Conservation (phyloP, 1,284 basidiomycete species). For the Tetrapyrgos nigripes region DNA sequence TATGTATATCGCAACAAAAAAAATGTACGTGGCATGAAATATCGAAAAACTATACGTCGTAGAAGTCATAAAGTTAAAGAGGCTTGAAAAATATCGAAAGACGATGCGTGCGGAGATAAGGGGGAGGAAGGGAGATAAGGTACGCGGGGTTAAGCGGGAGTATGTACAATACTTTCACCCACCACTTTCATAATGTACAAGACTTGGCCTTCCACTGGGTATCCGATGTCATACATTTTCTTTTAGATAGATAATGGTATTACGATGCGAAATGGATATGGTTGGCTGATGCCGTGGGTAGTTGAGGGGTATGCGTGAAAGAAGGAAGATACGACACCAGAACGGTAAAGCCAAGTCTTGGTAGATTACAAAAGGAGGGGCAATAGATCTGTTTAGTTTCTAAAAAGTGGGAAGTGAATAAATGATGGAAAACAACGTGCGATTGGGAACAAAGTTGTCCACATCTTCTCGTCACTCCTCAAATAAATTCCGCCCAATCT, state of each 20-base stretch:
- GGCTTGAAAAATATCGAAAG: no score
- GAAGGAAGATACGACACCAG: slow-evolving; percentile 4
- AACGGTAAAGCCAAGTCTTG: slow-evolving; percentile 7
- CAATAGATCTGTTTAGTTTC: slow-evolving; percentile 1
- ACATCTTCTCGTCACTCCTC: not conserved
- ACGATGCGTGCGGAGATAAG: not conserved
- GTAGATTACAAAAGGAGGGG: slow-evolving; percentile 7
- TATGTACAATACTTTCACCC: not conserved
- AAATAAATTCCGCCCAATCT: slow-evolving; percentile 9
- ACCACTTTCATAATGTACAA: not conserved
- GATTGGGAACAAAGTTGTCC: slow-evolving; percentile 5
- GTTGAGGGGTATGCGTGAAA: not conserved
- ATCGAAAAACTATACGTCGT: no score
- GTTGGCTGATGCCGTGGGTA: not conserved
- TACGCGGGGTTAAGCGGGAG: not conserved
- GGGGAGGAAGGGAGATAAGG: not conserved
- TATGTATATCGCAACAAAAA: no score
- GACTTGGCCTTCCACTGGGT: not conserved
- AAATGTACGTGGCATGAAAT: no score
- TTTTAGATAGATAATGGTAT: no score
- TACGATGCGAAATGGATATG: no score
- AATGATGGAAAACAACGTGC: slow-evolving; percentile 6
- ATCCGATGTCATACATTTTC: not conserved
- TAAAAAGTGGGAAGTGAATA: not conserved
- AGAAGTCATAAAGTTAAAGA: no score